These are phyloP conservation scores for Gossypium anomalum DNA, from an alignment of 345 rosid species.

Conservation along the genomic window DNA sequence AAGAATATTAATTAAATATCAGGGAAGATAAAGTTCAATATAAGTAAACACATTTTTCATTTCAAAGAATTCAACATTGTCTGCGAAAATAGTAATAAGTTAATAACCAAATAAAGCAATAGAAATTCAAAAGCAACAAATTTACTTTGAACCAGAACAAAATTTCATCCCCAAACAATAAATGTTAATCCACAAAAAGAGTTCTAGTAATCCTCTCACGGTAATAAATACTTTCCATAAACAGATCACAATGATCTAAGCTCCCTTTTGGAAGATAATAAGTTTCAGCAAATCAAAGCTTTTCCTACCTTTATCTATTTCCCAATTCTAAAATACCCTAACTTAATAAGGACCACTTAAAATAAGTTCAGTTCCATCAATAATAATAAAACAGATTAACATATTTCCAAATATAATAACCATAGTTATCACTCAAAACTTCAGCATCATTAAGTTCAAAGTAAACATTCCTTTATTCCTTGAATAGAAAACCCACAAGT, in stretches of 20 bases:
- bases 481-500: background rate
- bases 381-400: background rate
- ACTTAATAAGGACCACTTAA: background rate
- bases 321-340: background rate
- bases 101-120: background rate
- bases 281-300: background rate
- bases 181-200: background rate
- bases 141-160: conserved; percentile 3
- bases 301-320: background rate
- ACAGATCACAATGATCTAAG: background rate
- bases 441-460: background rate
- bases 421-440: background rate
- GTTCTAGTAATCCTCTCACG: background rate
- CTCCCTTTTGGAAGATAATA: background rate
- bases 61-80: background rate
- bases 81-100: background rate
- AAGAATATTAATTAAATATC: background rate
- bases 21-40: background rate
- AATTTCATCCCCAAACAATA: background rate
- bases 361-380: background rate
- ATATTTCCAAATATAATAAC: background rate
- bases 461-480: background rate
- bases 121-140: conserved; percentile 2
- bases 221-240: background rate
- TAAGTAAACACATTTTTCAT: background rate